A percentile compares a stretch with the other conserved stretches of the same genome.
Conservation (phyloP, 768 basidiomycete species). For the Pleurotus salmoneostramineus region DNA sequence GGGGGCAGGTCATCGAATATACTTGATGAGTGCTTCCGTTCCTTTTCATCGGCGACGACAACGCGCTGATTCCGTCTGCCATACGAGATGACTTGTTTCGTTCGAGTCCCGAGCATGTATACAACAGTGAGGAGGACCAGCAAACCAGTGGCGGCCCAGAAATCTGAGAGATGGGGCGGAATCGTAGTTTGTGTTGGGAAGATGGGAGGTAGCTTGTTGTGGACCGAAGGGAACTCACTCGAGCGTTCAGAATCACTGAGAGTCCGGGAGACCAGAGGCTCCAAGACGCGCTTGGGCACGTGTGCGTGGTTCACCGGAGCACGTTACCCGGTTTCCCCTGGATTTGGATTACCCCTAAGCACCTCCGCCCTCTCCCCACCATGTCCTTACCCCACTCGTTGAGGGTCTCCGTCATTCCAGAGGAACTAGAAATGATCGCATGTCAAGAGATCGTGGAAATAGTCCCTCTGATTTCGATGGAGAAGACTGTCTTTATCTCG, state of each 20-base stretch:
- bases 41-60: conserved; percentile 36
- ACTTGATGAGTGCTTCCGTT: conserved; percentile 24
- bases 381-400: conserved; percentile 82
- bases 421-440: conserved; percentile 86
- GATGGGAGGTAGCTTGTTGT: not conserved
- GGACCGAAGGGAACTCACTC: not conserved
- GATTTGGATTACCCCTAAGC: not conserved
- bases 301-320: not conserved
- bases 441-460: conserved; percentile 84
- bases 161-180: not conserved
- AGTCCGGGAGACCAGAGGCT: no score
- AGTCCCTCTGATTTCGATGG: conserved; percentile 86
- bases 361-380: not conserved
- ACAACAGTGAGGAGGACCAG: not conserved
- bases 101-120: conserved; percentile 54
- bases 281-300: not conserved
- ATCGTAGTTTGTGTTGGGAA: not conserved
- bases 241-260: not conserved
- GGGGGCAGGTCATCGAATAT: conserved; percentile 42
- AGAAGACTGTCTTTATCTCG: conserved; percentile 87
- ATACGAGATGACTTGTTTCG: conserved; percentile 64
- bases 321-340: not conserved
- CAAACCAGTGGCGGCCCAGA: not conserved
- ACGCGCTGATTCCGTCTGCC: conserved; percentile 61
- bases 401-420: conserved; percentile 70